Evolutionary conservation across 1,284 basidiomycete genomes (phyloP).

Genomic region (Rhodotorula sp.): DNA sequence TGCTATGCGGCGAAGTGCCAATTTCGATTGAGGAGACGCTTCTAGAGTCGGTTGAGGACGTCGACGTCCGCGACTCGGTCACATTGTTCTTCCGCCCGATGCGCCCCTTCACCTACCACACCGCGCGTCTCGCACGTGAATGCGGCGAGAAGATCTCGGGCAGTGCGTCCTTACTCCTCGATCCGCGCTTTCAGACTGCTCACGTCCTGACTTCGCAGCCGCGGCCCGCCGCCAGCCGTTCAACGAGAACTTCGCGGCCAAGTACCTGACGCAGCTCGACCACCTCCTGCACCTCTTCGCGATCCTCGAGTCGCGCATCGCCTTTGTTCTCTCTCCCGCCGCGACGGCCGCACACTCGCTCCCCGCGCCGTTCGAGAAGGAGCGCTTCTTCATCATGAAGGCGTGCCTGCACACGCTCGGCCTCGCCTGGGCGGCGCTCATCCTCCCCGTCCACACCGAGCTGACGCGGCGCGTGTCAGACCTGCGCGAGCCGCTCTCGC

Average conservation of each 20-base stretch:
- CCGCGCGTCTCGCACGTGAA: slow-evolving; percentile 33
- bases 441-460: slow-evolving; percentile 32
- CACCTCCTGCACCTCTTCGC: slow-evolving; percentile 33
- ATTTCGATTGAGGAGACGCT: slow-evolving; percentile 36
- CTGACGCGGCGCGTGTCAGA: slow-evolving; percentile 14
- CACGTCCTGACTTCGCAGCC: slow-evolving; percentile 3
- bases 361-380: slow-evolving; percentile 31
- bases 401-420: slow-evolving; percentile 33
- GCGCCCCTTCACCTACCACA: slow-evolving; percentile 38
- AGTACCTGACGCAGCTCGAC: slow-evolving; percentile 38
- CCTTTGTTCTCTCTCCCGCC: slow-evolving; percentile 30
- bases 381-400: slow-evolving; percentile 35
- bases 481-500: slow-evolving; percentile 12
- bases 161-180: slow-evolving; percentile 18
- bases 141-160: slow-evolving; percentile 36
- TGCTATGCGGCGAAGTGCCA: slow-evolving; percentile 29
- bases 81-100: slow-evolving; percentile 37
- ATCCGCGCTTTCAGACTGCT: too few relatives aligned
- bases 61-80: slow-evolving; percentile 38
- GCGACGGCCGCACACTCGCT: slow-evolving; percentile 35
- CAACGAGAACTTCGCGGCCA: slow-evolving; percentile 30
- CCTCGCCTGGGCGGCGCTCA: slow-evolving; percentile 35
- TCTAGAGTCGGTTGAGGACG: slow-evolving; percentile 36
- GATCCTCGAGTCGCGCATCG: slow-evolving; percentile 30
- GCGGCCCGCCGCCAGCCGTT: slow-evolving; percentile 33